These are phyloP conservation scores for Debaryomycetaceae sp. DNA, from an alignment of 1,139 yeast species.

Conservation along the genomic window DNA sequence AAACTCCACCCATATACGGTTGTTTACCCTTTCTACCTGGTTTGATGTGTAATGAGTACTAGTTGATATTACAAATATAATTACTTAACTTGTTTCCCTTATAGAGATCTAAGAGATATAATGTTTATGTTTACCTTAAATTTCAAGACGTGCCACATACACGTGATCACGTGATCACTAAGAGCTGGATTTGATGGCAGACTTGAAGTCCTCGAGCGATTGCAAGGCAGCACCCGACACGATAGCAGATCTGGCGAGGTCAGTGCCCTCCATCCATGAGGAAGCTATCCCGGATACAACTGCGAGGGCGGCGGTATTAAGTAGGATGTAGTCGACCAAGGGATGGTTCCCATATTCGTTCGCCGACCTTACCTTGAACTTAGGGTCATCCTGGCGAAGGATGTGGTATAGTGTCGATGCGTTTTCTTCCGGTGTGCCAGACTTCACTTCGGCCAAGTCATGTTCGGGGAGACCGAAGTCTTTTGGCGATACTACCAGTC, in stretches of 20 bases:
- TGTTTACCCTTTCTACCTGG: neutral
- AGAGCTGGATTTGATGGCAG: slow-evolving; percentile 24
- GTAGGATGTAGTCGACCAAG: slow-evolving; percentile 76
- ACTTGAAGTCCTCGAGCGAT: slow-evolving; percentile 57
- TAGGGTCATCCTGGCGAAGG: slow-evolving; percentile 48
- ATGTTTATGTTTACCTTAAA: slow-evolving; percentile 1
- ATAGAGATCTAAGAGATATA: neutral
- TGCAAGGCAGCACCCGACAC: slow-evolving; percentile 59
- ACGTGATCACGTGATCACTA: slow-evolving; percentile 2
- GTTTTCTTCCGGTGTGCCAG: slow-evolving; percentile 86
- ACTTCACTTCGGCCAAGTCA: slow-evolving; percentile 59
- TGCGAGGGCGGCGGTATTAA: slow-evolving; percentile 86
- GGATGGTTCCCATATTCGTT: slow-evolving; percentile 46
- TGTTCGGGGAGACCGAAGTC: slow-evolving; percentile 85
- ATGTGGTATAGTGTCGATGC: slow-evolving; percentile 61
- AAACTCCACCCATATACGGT: neutral
- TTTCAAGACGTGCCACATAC: slow-evolving; percentile 5
- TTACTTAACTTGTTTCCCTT: neutral
- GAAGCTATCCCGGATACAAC: slow-evolving; percentile 67
- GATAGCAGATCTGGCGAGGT: slow-evolving; percentile 67
- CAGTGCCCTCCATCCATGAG: slow-evolving; percentile 76
- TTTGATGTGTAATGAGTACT: neutral
- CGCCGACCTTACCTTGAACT: slow-evolving; percentile 28
- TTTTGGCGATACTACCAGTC: slow-evolving; percentile 47
- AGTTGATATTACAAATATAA: neutral